Evolutionary conservation across 495 filamentous ascomycete species (phyloP).

Genomic region (Hypoxylon rickii): DNA sequence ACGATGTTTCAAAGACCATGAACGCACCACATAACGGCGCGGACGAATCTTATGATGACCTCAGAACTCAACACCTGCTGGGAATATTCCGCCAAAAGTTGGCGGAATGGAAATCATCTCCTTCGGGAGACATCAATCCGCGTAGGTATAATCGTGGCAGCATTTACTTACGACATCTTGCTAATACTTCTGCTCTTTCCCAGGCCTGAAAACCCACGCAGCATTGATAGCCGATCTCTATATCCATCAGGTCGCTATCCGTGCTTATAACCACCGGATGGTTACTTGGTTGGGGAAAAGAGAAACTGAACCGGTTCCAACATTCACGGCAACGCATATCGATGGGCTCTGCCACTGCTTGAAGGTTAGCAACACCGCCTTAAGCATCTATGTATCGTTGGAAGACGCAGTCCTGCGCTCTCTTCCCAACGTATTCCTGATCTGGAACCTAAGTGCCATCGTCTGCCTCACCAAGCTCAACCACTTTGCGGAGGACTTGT

Average conservation of each 20-base stretch:
- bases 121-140: conserved; percentile 8
- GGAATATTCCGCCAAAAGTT: conserved; percentile 20
- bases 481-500: conserved; percentile 11
- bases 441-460: conserved; percentile 22
- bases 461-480: conserved; percentile 20
- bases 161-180: neutral
- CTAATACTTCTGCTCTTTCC: neutral
- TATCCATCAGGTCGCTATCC: conserved; percentile 25
- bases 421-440: conserved; percentile 22
- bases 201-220: conserved; percentile 13
- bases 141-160: conserved; percentile 4
- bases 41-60: conserved; percentile 24
- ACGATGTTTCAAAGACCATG: conserved; percentile 26
- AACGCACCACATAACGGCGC: neutral
- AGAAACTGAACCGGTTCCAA: neutral
- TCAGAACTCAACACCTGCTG: conserved; percentile 24
- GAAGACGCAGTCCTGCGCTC: conserved; percentile 16
- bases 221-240: conserved; percentile 23
- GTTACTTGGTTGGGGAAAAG: conserved; percentile 7
- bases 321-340: conserved; percentile 10
- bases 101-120: conserved; percentile 19
- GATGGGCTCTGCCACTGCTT: conserved; percentile 25
- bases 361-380: conserved; percentile 1
- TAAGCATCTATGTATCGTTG: conserved; percentile 22
- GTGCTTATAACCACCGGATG: conserved; percentile 7